Evolutionary conservation across 257 asterid genomes (phyloP).

Genomic region (Solanum clarkiae): DNA sequence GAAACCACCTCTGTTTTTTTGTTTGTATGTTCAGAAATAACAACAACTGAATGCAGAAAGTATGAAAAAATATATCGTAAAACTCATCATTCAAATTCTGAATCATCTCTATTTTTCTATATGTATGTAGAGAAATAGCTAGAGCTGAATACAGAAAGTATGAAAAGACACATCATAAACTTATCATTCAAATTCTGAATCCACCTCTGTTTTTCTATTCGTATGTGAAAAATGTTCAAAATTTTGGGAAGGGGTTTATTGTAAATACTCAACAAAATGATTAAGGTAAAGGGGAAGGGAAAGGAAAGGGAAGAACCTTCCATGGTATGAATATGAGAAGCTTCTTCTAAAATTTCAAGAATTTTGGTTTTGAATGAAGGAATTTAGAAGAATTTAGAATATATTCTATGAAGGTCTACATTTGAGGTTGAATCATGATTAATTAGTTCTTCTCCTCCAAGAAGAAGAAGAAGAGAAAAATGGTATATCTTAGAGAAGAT

Average conservation of each 20-base stretch:
- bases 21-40: no score
- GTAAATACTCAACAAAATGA: background rate
- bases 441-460: constrained; percentile 19
- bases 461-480: constrained; percentile 6
- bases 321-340: constrained; percentile 5
- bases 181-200: background rate
- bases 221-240: background rate
- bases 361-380: background rate
- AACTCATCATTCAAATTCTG: no score
- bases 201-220: background rate
- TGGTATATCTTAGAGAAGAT: background rate
- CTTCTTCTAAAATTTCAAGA: background rate
- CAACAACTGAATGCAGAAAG: no score
- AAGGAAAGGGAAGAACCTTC: background rate
- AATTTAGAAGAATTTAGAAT: background rate
- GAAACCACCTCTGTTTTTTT: no score
- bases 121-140: background rate
- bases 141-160: background rate
- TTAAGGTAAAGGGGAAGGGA: background rate
- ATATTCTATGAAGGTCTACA: constrained; percentile 3
- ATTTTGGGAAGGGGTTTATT: background rate
- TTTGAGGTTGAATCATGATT: constrained; percentile 4
- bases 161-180: background rate
- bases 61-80: no score
- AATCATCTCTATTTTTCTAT: no score